A percentile compares a stretch with the other conserved stretches of the same genome.
These are phyloP conservation scores for Didymella pomorum DNA, from an alignment of 2,329 filamentous ascomycete genomes.

Conservation along the genomic window DNA sequence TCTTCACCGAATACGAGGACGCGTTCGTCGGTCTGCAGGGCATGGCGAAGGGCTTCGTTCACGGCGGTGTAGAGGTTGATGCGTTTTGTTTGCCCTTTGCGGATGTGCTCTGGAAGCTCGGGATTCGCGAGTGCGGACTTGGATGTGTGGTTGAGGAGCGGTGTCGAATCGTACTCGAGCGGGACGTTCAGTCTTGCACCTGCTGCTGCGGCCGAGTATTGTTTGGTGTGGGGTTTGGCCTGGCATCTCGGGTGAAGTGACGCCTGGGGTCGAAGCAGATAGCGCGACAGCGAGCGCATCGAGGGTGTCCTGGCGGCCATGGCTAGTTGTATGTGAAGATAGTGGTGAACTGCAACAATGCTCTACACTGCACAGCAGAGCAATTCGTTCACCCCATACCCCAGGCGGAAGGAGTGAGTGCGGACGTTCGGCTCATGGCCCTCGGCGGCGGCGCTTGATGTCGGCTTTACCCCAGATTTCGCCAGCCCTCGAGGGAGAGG, in stretches of 20 bases:
- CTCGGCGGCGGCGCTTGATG: conserved; percentile 15
- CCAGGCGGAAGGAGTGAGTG: conserved; percentile 20
- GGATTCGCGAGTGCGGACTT: conserved; percentile 73
- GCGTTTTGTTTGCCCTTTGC: conserved; percentile 76
- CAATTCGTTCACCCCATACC: conserved; percentile 14
- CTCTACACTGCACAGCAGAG: conserved; percentile 7
- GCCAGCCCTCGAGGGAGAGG: background rate
- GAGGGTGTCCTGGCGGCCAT: conserved; percentile 45
- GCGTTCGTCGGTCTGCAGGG: conserved; percentile 81
- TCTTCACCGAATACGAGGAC: conserved; percentile 96
- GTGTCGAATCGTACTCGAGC: conserved; percentile 83
- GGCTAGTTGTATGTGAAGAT: conserved; percentile 3
- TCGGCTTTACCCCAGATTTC: conserved; percentile 22
- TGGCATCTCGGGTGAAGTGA: conserved; percentile 36
- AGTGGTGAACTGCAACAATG: background rate
- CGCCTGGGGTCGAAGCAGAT: conserved; percentile 41
- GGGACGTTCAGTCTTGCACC: conserved; percentile 78
- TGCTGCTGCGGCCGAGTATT: conserved; percentile 60
- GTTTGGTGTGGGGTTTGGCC: conserved; percentile 31
- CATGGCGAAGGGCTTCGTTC: conserved; percentile 86
- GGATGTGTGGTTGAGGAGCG: conserved; percentile 81
- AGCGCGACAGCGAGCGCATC: conserved; percentile 42
- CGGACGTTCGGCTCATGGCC: conserved; percentile 14
- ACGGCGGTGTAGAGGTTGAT: conserved; percentile 95
- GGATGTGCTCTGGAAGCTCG: conserved; percentile 73